A percentile compares a stretch with the other conserved stretches of the same genome.
Conservation (phyloP, 208 protist genomes). For the Trypanosoma mega region DNA sequence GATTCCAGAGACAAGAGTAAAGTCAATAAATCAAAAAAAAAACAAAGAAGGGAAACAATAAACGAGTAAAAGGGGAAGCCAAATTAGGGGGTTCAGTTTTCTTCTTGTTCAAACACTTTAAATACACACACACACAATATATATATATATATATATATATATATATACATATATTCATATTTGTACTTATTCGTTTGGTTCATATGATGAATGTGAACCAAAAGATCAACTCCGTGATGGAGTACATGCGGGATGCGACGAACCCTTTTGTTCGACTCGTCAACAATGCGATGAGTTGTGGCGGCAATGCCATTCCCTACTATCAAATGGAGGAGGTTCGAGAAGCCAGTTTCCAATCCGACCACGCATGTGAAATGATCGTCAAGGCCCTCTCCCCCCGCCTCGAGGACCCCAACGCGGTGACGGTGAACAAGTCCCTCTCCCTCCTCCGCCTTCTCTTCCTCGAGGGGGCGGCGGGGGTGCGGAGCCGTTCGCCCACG, state of each 20-base stretch:
- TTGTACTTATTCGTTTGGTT: constrained; percentile 1
- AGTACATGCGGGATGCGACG: constrained; percentile 12
- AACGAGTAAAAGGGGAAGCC: too few relatives aligned
- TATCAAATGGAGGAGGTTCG: constrained; percentile 30
- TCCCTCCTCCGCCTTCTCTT: constrained; percentile 14
- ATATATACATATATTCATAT: not conserved
- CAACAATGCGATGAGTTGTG: not conserved
- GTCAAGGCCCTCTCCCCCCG: constrained; percentile 10
- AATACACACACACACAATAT: too few relatives aligned
- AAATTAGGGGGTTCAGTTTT: too few relatives aligned
- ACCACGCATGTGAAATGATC: constrained; percentile 32
- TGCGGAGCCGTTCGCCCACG: constrained; percentile 10
- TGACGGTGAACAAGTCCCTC: constrained; percentile 10
- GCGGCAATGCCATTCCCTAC: constrained; percentile 5
- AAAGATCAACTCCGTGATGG: constrained; percentile 18
- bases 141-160: too few relatives aligned
- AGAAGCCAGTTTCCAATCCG: constrained; percentile 28
- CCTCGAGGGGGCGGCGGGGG: constrained; percentile 20
- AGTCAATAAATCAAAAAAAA: too few relatives aligned
- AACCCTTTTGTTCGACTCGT: constrained; percentile 27
- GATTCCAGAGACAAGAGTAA: too few relatives aligned
- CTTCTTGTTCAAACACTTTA: too few relatives aligned
- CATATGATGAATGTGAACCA: constrained; percentile 19
- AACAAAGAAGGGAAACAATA: too few relatives aligned
- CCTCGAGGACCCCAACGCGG: not conserved